phyloP scores from a whole-genome alignment of 208 protist genomes.

The Zelonia costaricensis region DNA sequence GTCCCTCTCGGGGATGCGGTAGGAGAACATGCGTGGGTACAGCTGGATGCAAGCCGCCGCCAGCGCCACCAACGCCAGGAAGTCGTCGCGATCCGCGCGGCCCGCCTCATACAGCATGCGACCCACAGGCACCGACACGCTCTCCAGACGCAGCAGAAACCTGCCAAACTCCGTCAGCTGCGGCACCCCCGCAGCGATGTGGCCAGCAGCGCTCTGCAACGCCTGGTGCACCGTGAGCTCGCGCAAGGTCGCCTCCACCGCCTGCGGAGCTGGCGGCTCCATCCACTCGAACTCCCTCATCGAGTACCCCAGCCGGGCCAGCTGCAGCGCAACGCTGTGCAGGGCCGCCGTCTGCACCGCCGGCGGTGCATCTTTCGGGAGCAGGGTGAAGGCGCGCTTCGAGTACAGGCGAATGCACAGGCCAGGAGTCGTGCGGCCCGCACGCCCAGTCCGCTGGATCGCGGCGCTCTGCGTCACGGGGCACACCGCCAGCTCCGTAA shows the following conservation, averaged over 20 bases:
- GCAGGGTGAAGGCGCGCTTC: slow-evolving; percentile 44
- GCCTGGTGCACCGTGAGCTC: slow-evolving; percentile 3
- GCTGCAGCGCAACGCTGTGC: slow-evolving; percentile 12
- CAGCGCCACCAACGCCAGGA: slow-evolving; percentile 10
- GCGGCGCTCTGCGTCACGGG: slow-evolving; percentile 95
- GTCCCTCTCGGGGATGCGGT: no score
- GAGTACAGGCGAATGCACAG: slow-evolving; percentile 96
- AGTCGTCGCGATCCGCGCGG: neutral
- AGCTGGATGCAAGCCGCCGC: neutral
- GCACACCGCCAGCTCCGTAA: slow-evolving; percentile 94
- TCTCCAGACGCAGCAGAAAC: slow-evolving; percentile 6
- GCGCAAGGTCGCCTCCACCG: slow-evolving; percentile 3
- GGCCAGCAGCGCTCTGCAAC: neutral
- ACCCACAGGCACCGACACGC: slow-evolving; percentile 9
- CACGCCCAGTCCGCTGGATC: slow-evolving; percentile 97
- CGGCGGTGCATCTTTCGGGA: slow-evolving; percentile 51
- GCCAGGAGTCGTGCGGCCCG: slow-evolving; percentile 95
- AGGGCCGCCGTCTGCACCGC: slow-evolving; percentile 70
- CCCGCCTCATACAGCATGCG: slow-evolving; percentile 9
- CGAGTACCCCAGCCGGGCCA: neutral
- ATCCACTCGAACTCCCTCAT: slow-evolving; percentile 20
- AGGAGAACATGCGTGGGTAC: neutral
- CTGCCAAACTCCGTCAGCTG: slow-evolving; percentile 4
- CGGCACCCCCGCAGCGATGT: neutral
- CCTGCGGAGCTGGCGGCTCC: neutral